phyloP scores from a whole-genome alignment of 768 basidiomycete genomes.

The Cubamyces sp. region DNA sequence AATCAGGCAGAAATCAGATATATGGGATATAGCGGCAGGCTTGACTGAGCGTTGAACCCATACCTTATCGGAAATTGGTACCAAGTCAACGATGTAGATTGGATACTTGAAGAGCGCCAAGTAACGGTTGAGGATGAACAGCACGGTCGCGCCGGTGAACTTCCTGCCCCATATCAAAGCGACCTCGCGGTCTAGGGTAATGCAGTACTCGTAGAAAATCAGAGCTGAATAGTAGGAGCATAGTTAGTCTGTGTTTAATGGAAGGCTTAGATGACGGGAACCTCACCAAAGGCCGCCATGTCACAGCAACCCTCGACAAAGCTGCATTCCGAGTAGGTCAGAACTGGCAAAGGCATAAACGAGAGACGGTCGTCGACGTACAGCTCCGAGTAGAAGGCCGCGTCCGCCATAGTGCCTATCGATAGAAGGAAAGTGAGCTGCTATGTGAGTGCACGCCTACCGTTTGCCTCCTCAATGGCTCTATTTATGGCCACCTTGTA shows the following conservation, averaged over 20 bases:
- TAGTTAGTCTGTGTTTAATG: no score
- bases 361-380: no score
- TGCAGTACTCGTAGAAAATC: constrained; percentile 15
- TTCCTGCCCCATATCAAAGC: constrained; percentile 15
- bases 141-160: constrained; percentile 6
- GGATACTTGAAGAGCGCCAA: constrained; percentile 6
- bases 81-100: neutral
- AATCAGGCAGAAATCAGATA: neutral
- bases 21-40: neutral
- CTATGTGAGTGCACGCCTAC: no score
- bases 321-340: neutral
- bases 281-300: constrained; percentile 1
- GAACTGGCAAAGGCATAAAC: no score
- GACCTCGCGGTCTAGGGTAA: constrained; percentile 12
- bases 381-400: no score
- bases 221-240: neutral
- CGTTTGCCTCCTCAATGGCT: no score
- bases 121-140: constrained; percentile 18
- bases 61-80: neutral
- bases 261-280: no score
- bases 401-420: no score
- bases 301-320: neutral
- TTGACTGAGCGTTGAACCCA: neutral
- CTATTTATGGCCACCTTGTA: no score
- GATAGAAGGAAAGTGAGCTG: no score